Evolutionary conservation across 371 early-diverging fungal genomes (phyloP), one percentile per base, ranked within the genome.

Genomic region (Cokeromyces recurvatus): DNA sequence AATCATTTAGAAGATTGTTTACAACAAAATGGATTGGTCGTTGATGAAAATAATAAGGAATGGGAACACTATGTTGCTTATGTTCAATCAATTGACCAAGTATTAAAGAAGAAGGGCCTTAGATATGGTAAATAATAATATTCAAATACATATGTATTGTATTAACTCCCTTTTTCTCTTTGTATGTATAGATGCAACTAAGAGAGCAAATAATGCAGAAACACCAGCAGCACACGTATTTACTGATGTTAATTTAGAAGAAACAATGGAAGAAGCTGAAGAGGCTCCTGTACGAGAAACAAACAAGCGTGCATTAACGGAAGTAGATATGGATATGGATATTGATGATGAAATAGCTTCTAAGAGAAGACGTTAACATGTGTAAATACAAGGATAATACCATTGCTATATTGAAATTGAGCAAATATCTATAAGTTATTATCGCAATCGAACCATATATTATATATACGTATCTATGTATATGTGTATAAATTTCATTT

Each of bases 11-110:
- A 74, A n/a, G 50, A 55, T 11, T 43, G 46, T 3, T 37, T 71
- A 34, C 49, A 46, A 19, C 45, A 64, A 42, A 48, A 51, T 22
- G 41, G 56, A 4, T 38, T 74, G 14, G 31, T 15, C 7, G 56
- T 48, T 11, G 51, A 60, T 12, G 24, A 37, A 27, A 32, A 27
- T 19, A 59, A 60, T 0, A 68, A 68, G 41, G 65, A 64, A 22
- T 77, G 71, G 69, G 74, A 73, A 32, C 58, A 55, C 15, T 77
- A 73, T 25, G n/a, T 40, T n/a, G 53, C 55, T 1, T 77, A 73
- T 32, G 51, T 71, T 5, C 59, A 62, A 17, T 38, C 54, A 0
- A 59, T 71, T 27, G 67, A 68, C 44, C 45, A 51, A 6, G 46
- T 68, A 1, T 53, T 74, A 27, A 71, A 66, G 37, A 60, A 64